A percentile compares a stretch with the other conserved stretches of the same genome.
Evolutionary conservation across 768 basidiomycete genomes (phyloP).

Genomic region (Boletus subparvulus): DNA sequence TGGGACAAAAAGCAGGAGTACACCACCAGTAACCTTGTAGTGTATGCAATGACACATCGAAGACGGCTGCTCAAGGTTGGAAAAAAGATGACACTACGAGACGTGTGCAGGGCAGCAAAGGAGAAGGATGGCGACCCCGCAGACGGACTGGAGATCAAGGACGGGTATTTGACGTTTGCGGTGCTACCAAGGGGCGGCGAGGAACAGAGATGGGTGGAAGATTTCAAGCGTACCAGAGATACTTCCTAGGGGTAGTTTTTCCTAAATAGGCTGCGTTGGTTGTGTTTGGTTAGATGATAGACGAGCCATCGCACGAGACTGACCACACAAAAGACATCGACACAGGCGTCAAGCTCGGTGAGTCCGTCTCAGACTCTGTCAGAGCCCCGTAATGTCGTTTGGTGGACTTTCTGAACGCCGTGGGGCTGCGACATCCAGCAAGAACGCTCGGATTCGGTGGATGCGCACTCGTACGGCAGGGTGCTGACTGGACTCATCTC

Average conservation of each 20-base stretch:
- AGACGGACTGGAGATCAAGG: slow-evolving; percentile 85
- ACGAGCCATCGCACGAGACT: slow-evolving; percentile 4
- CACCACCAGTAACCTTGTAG: slow-evolving; percentile 54
- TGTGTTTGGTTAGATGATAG: slow-evolving; percentile 29
- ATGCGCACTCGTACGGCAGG: slow-evolving; percentile 45
- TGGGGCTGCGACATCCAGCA: slow-evolving; percentile 14
- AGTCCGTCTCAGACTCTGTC: slow-evolving; percentile 45
- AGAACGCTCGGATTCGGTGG: slow-evolving; percentile 48
- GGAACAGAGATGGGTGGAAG: slow-evolving; percentile 84
- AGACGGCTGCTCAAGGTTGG: slow-evolving; percentile 87
- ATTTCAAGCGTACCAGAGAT: slow-evolving; percentile 66
- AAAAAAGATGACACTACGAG: slow-evolving; percentile 81
- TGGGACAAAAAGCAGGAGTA: slow-evolving; percentile 83
- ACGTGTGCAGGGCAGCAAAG: slow-evolving; percentile 66
- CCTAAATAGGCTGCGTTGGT: slow-evolving; percentile 25
- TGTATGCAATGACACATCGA: slow-evolving; percentile 80
- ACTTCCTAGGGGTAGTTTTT: slow-evolving; percentile 13
- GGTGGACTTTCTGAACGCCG: slow-evolving; percentile 23
- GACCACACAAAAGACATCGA: slow-evolving; percentile 37
- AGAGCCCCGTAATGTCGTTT: slow-evolving; percentile 2
- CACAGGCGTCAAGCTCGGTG: slow-evolving; percentile 68
- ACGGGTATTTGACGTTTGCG: slow-evolving; percentile 77
- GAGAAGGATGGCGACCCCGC: slow-evolving; percentile 54
- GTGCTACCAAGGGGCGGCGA: slow-evolving; percentile 73
- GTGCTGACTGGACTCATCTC: slow-evolving; percentile 39